A percentile compares a stretch with the other conserved stretches of the same genome.
These are phyloP conservation scores for Entophlyctis helioformis DNA, from an alignment of 192 early-diverging fungal genomes.

Conservation along the genomic window DNA sequence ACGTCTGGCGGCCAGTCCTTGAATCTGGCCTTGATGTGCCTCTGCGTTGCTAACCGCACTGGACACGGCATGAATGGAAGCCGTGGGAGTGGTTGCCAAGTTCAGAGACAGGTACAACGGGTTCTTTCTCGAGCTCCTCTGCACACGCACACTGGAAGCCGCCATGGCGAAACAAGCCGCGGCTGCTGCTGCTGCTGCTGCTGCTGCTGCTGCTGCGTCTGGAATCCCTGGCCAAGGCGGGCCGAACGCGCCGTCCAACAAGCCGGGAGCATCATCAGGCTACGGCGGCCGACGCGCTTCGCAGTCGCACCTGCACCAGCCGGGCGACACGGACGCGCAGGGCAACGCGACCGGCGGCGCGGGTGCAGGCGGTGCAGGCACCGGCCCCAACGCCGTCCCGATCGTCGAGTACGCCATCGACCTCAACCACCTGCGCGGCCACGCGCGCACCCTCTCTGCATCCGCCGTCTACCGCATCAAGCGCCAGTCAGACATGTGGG, in stretches of 20 bases:
- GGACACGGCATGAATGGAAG: slow-evolving; percentile 1
- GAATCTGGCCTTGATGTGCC: background rate
- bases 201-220: too few relatives aligned
- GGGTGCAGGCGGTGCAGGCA: background rate
- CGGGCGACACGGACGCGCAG: background rate
- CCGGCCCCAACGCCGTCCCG: background rate
- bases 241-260: too few relatives aligned
- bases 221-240: background rate
- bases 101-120: slow-evolving; percentile 27
- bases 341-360: background rate
- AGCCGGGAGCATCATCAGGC: too few relatives aligned
- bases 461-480: slow-evolving; percentile 21
- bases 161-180: too few relatives aligned
- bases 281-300: background rate
- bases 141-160: too few relatives aligned
- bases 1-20: background rate
- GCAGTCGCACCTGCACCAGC: too few relatives aligned
- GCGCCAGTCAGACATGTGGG: too few relatives aligned
- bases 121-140: slow-evolving; percentile 24
- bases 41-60: background rate
- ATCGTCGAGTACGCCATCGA: slow-evolving; percentile 19
- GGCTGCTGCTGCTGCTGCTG: too few relatives aligned
- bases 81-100: slow-evolving; percentile 3
- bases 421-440: slow-evolving; percentile 21
- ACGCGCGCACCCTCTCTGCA: slow-evolving; percentile 19